A percentile compares a stretch with the other conserved stretches of the same genome.
phyloP scores from a whole-genome alignment of 2,329 filamentous ascomycete species.

The Pseudocercospora cruenta region DNA sequence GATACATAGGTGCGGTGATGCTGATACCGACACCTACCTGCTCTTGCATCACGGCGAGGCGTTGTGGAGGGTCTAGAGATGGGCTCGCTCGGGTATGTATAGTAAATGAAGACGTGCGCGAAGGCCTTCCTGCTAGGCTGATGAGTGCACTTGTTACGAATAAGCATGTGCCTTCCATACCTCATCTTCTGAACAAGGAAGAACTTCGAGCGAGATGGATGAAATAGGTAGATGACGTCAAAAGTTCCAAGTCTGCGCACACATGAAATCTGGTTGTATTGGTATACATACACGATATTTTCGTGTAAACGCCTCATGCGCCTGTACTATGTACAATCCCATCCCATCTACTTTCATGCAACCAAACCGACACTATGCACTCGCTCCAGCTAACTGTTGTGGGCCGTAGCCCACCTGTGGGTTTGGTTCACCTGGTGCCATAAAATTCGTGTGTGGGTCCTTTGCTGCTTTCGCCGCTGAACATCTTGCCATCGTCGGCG shows the following conservation, averaged over 20 bases:
- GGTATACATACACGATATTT: slow-evolving; percentile 23
- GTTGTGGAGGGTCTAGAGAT: slow-evolving; percentile 12
- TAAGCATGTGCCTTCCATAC: too few relatives aligned
- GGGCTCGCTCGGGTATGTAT: slow-evolving; percentile 2
- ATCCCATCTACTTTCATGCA: slow-evolving; percentile 3
- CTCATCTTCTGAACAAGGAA: too few relatives aligned
- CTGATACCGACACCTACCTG: neutral
- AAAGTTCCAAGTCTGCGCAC: neutral
- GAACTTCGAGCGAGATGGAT: neutral
- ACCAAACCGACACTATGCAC: slow-evolving; percentile 20
- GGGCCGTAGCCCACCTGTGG: slow-evolving; percentile 47
- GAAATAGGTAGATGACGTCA: too few relatives aligned
- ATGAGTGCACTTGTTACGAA: neutral
- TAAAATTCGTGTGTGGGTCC: slow-evolving; percentile 55
- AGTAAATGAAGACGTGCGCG: slow-evolving; percentile 17
- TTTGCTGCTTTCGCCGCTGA: slow-evolving; percentile 80
- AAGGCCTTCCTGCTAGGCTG: neutral
- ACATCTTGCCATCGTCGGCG: slow-evolving; percentile 97
- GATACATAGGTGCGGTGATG: slow-evolving; percentile 17
- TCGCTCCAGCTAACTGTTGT: slow-evolving; percentile 27
- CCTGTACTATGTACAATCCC: slow-evolving; percentile 25
- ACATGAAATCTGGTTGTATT: slow-evolving; percentile 18
- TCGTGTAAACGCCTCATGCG: slow-evolving; percentile 23
- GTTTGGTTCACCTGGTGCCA: slow-evolving; percentile 51
- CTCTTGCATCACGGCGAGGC: slow-evolving; percentile 21